These are phyloP conservation scores for Pseudophaeomoniella oleicola DNA, from an alignment of 2,329 filamentous ascomycete species.

Conservation along the genomic window DNA sequence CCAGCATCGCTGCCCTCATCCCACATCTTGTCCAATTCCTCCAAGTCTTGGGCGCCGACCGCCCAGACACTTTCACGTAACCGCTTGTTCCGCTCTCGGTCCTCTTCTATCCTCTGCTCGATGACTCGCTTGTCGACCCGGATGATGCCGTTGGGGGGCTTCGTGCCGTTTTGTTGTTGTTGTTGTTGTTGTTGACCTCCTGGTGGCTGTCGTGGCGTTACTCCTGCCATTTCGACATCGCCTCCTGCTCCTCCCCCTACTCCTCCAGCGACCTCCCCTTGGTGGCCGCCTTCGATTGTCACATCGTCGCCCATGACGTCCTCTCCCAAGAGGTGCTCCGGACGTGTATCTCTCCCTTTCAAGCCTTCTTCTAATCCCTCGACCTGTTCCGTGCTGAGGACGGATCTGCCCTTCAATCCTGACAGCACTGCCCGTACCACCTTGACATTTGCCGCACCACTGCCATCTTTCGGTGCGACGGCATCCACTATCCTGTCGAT, in stretches of 20 bases:
- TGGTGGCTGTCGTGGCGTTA: too few species aligned
- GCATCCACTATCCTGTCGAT: conserved; percentile 84
- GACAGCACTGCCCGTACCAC: conserved; percentile 72
- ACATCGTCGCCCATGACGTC: conserved; percentile 13
- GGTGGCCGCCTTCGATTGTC: conserved; percentile 18
- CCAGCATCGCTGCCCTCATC: conserved; percentile 76
- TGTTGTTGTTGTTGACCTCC: conserved; percentile 11
- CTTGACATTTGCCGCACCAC: conserved; percentile 84
- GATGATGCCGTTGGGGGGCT: conserved; percentile 21
- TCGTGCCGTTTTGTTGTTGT: conserved; percentile 8
- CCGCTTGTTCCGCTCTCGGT: conserved; percentile 86
- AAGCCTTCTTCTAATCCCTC: conserved; percentile 70
- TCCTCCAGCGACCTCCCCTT: conserved; percentile 14
- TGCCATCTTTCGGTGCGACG: conserved; percentile 74
- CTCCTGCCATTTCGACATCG: conserved; percentile 11
- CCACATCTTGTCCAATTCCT: conserved; percentile 71
- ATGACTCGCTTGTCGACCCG: conserved; percentile 73
- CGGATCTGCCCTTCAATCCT: conserved; percentile 53
- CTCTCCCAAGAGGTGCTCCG: conserved; percentile 38
- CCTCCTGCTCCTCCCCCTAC: conserved; percentile 10
- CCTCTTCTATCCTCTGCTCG: conserved; percentile 93
- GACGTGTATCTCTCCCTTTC: conserved; percentile 57
- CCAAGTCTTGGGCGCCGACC: conserved; percentile 48
- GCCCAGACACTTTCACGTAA: conserved; percentile 89
- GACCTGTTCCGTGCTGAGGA: conserved; percentile 62